Percentiles rank a stretch among this genome's conserved stretches.
Conservation (phyloP, 2,329 filamentous ascomycete genomes). For the Alternaria hordeiaustralica region DNA sequence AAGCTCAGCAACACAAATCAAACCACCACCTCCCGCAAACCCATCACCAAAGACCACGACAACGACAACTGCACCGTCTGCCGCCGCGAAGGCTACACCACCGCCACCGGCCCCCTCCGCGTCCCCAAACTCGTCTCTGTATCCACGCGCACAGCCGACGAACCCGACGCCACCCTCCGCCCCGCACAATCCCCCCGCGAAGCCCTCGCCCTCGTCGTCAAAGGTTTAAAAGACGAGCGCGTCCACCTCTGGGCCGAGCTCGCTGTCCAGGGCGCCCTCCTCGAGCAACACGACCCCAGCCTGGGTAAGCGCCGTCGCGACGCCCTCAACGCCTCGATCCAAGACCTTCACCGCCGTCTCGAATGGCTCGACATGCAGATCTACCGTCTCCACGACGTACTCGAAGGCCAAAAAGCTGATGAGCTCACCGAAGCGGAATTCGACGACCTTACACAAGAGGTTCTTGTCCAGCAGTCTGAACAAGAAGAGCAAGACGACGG, state of each 20-base stretch:
- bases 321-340: conserved; percentile 66
- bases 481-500: conserved; percentile 46
- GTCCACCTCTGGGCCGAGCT: conserved; percentile 76
- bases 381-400: conserved; percentile 81
- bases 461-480: not conserved
- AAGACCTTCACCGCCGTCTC: conserved; percentile 66
- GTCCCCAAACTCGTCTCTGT: conserved; percentile 60
- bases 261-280: conserved; percentile 62
- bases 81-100: conserved; percentile 51
- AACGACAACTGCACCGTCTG: conserved; percentile 64
- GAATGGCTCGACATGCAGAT: conserved; percentile 80
- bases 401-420: conserved; percentile 76
- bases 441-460: conserved; percentile 48
- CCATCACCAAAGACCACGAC: conserved; percentile 55
- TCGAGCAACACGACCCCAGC: conserved; percentile 67
- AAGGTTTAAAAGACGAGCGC: conserved; percentile 80
- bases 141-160: conserved; percentile 58
- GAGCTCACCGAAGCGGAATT: conserved; percentile 54
- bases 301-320: conserved; percentile 70
- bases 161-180: conserved; percentile 66
- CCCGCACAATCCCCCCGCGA: conserved; percentile 70
- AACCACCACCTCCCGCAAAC: conserved; percentile 26
- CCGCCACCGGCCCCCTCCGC: conserved; percentile 39
- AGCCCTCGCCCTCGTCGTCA: conserved; percentile 83
- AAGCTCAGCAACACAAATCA: conserved; percentile 54